These are phyloP conservation scores for Ustilago nuda DNA, from an alignment of 1,284 basidiomycete species.

Conservation along the genomic window DNA sequence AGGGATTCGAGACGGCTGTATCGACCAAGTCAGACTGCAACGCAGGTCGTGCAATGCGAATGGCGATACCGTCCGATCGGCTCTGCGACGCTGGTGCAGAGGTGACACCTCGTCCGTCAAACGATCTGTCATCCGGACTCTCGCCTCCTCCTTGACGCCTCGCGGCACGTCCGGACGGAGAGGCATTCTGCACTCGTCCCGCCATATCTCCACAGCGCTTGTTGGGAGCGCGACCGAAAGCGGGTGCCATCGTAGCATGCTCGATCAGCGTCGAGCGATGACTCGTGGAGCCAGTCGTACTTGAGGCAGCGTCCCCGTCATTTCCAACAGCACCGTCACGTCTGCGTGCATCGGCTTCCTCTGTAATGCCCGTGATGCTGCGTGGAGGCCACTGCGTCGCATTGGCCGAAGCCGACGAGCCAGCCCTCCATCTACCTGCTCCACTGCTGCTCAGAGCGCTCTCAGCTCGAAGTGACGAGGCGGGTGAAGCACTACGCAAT, in stretches of 20 bases:
- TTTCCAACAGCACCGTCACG: constrained; percentile 10
- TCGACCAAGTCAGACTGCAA: constrained; percentile 30
- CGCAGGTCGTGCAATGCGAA: constrained; percentile 16
- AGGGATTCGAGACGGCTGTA: constrained; percentile 45
- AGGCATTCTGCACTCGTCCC: constrained; percentile 20
- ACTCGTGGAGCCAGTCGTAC: constrained; percentile 34
- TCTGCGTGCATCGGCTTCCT: constrained; percentile 16
- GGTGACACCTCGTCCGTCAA: constrained; percentile 22
- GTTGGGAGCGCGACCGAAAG: constrained; percentile 41
- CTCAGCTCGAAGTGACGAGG: constrained; percentile 27
- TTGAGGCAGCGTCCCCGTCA: constrained; percentile 27
- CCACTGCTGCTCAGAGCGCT: constrained; percentile 15
- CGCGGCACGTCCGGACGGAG: constrained; percentile 20
- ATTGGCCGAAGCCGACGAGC: constrained; percentile 32
- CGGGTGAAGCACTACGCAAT: constrained; percentile 33
- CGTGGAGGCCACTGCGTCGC: constrained; percentile 34
- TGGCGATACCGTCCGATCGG: constrained; percentile 40
- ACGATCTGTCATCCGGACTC: constrained; percentile 14
- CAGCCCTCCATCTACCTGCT: constrained; percentile 23
- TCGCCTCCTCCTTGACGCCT: constrained; percentile 20
- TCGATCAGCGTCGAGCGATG: constrained; percentile 44
- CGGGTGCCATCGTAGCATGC: constrained; percentile 43
- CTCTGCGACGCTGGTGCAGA: constrained; percentile 48
- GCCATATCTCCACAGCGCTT: constrained; percentile 26
- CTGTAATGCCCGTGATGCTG: constrained; percentile 34